These are phyloP conservation scores for Yamadazyma takamatsuzukensis DNA, from an alignment of 805 yeast species.

Conservation along the genomic window DNA sequence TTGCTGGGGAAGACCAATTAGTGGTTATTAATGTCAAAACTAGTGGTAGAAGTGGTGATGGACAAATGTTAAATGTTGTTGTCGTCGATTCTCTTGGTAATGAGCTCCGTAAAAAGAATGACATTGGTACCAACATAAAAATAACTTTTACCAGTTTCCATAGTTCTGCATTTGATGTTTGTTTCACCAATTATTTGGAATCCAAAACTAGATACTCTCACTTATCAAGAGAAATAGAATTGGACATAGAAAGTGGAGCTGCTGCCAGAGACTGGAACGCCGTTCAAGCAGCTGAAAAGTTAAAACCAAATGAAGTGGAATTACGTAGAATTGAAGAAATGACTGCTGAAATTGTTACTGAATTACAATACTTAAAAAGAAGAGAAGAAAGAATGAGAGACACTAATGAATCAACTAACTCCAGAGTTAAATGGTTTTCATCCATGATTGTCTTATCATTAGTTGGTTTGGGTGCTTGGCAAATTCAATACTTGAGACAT, in stretches of 20 bases:
- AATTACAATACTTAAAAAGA: conserved; percentile 74
- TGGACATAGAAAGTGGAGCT: conserved; percentile 93
- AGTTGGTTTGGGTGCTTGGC: conserved; percentile 85
- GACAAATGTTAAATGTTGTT: conserved; percentile 68
- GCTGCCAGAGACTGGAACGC: conserved; percentile 98
- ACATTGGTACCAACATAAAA: conserved; percentile 66
- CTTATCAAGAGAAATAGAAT: conserved; percentile 68
- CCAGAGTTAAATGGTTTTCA: conserved; percentile 87
- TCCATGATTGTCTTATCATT: conserved; percentile 63
- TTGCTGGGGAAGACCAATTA: conserved; percentile 76
- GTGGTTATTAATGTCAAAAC: conserved; percentile 82
- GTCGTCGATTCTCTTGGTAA: conserved; percentile 81
- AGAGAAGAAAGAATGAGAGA: conserved; percentile 94
- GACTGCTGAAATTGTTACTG: conserved; percentile 75
- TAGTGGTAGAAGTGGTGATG: conserved; percentile 78
- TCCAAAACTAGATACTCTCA: conserved; percentile 32
- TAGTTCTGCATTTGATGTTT: conserved; percentile 83
- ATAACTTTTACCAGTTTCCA: conserved; percentile 84
- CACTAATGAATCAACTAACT: conserved; percentile 94
- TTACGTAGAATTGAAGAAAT: conserved; percentile 82
- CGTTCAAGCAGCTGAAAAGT: conserved; percentile 85
- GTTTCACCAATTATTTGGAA: conserved; percentile 67
- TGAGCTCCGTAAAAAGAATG: conserved; percentile 71
- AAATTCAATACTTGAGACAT: conserved; percentile 84
- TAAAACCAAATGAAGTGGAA: conserved; percentile 89